Evolutionary conservation across 1,284 basidiomycete genomes (phyloP), one percentile per base, ranked within the genome.

Genomic region (Pseudozyma sp.): DNA sequence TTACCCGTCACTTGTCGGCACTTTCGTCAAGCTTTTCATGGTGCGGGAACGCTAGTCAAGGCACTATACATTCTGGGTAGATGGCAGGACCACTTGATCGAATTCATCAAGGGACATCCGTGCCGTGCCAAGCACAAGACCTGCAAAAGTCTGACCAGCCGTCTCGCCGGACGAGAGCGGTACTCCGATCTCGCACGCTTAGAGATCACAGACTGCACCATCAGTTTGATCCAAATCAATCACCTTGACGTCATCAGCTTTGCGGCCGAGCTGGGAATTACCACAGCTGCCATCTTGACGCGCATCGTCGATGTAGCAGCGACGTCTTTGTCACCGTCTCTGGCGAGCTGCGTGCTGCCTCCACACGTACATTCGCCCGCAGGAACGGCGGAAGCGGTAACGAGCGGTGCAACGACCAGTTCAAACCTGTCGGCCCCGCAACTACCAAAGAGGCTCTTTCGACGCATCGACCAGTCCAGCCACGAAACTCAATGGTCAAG

Each of bases 361-460:
- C 7, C n/a, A 7, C n/a, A 33, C 7, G 19, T 7, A 24, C 29
- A 30, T 11, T 19, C 37, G 3, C 48, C 11, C 10, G 9, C 19
- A 9, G 19, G n/a, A 29, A 24, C 19, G 35, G 14, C 33, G 6
- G 45, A 46, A 7, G 7, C 8, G 6, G 10, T 45, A n/a, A 16
- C 13, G 24, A 9, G 6, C 8, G 24, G 3, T 13, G 13, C 19
- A 45, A 3, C 14, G 16, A 16, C 29, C 45, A 7, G 6, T 6
- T 17, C 10, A 31, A 10, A 37, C 35, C 8, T 10, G 8, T 44
- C 24, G 19, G n/a, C n/a, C 10, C 31, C 19, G 14, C 53, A 54
- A 14, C 16, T 72, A 8, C 69, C 69, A 1, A 72, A 67, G 42
- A 49, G 69, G 17, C 40, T 72, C 14, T 72, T 72, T 16, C 64